Conservation (phyloP, 768 basidiomycete species). For the Piloderma croceum region DNA sequence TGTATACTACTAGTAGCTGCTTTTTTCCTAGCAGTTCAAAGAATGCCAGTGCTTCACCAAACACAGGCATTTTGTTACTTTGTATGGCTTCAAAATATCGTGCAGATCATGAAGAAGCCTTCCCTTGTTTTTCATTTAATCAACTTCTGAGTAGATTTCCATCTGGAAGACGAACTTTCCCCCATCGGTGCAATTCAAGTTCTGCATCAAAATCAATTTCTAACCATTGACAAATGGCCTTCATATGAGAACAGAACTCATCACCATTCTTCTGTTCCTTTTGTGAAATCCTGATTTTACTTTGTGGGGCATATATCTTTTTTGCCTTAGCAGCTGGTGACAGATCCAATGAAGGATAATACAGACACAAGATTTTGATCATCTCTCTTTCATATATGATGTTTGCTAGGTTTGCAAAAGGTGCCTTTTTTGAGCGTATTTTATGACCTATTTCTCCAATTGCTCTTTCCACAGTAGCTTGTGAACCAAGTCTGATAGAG, state of each 20-base stretch:
- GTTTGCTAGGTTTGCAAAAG: conserved; percentile 27
- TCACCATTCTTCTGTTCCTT: no score
- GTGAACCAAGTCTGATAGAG: conserved; percentile 28
- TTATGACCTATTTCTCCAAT: no score
- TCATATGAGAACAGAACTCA: no score
- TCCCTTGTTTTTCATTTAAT: conserved; percentile 6
- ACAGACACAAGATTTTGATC: conserved; percentile 16
- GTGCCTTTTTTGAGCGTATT: conserved; percentile 25
- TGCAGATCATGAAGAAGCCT: neutral
- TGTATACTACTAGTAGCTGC: conserved; percentile 2
- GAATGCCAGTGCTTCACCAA: conserved; percentile 17
- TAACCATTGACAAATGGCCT: conserved; percentile 6
- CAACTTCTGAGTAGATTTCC: conserved; percentile 6
- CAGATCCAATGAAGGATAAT: conserved; percentile 13
- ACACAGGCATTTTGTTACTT: conserved; percentile 2
- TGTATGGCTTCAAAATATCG: conserved; percentile 13
- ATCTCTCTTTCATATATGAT: conserved; percentile 21
- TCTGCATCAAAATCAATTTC: conserved; percentile 3
- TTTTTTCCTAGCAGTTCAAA: conserved; percentile 1
- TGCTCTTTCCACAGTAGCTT: no score
- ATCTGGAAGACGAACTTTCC: conserved; percentile 9
- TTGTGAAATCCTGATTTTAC: neutral
- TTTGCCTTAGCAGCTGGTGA: no score
- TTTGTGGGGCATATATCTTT: neutral
- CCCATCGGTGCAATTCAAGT: conserved; percentile 8